A percentile compares a stretch with the other conserved stretches of the same genome.
These are phyloP conservation scores for Earliella scabrosa DNA, from an alignment of 1,284 basidiomycete species.

Conservation along the genomic window DNA sequence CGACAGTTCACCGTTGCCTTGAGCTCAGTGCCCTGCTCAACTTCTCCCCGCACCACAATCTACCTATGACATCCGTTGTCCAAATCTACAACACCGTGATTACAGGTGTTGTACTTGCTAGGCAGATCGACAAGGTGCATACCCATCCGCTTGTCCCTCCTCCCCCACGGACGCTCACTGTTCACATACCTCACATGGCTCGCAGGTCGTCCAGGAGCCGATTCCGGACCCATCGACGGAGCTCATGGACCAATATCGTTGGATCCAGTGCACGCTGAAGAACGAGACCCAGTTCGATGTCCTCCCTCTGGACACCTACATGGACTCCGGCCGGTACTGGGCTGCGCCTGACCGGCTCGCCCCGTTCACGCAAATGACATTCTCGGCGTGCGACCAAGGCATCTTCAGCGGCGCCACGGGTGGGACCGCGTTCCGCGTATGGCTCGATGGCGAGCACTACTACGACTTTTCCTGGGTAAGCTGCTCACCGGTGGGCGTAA, in stretches of 20 bases:
- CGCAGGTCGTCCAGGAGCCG: no score
- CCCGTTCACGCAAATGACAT: constrained; percentile 8
- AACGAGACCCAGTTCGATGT: constrained; percentile 20
- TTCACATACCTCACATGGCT: no score
- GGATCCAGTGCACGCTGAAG: constrained; percentile 17
- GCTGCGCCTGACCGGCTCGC: constrained; percentile 1
- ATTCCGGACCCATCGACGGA: no score
- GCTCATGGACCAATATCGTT: background rate
- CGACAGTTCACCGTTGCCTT: no score
- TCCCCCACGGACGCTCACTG: no score
- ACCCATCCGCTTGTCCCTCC: no score
- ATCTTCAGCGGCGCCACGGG: constrained; percentile 2
- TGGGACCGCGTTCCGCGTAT: constrained; percentile 12
- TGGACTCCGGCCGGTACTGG: constrained; percentile 16
- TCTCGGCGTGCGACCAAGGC: background rate
- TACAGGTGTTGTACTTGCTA: no score
- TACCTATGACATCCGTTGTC: no score
- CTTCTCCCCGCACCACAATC: no score
- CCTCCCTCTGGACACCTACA: constrained; percentile 1
- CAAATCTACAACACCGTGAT: no score
- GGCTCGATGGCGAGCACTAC: constrained; percentile 3
- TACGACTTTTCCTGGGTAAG: constrained; percentile 5
- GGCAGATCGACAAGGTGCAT: no score
- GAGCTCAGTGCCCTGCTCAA: no score
- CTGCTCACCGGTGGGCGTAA: background rate